Percentiles rank a stretch among this genome's conserved stretches.
Conservation (phyloP, 2,329 filamentous ascomycete species). For the Microcera coccophila region DNA sequence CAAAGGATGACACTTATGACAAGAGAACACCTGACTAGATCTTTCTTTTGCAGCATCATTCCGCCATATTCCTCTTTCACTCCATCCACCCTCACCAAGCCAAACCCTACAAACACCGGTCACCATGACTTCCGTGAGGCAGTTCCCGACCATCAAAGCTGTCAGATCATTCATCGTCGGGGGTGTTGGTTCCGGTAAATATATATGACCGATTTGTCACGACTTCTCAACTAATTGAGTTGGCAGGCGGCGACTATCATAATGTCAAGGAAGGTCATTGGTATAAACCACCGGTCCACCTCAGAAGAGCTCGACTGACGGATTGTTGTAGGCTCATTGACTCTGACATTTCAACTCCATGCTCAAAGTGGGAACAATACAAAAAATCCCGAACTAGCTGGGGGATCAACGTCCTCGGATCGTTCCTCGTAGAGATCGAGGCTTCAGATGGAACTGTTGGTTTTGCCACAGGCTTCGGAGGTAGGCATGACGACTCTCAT, state of each 20-base stretch:
- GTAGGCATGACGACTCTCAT: conserved; percentile 33
- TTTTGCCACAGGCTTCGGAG: conserved; percentile 90
- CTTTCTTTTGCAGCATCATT: neutral
- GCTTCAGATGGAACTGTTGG: conserved; percentile 87
- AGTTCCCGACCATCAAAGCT: conserved; percentile 72
- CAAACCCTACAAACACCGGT: neutral
- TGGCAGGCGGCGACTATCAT: conserved; percentile 76
- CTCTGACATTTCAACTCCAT: conserved; percentile 86
- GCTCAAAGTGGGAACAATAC: conserved; percentile 85
- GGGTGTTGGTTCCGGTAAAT: conserved; percentile 33
- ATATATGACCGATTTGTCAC: no score
- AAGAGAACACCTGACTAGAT: no score
- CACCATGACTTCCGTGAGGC: conserved; percentile 46
- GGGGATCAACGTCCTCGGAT: conserved; percentile 93
- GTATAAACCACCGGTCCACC: conserved; percentile 37
- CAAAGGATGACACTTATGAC: no score
- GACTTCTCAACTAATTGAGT: conserved; percentile 1
- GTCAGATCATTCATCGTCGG: conserved; percentile 67
- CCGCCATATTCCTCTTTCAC: neutral
- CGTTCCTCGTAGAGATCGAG: conserved; percentile 87
- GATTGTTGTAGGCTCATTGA: conserved; percentile 71
- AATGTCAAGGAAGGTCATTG: conserved; percentile 76
- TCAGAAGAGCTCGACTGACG: conserved; percentile 7
- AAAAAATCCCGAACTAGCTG: conserved; percentile 83
- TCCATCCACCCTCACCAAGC: neutral